Evolutionary conservation across 2,329 filamentous ascomycete genomes (phyloP).

Genomic region (Hypoxylon sp.): DNA sequence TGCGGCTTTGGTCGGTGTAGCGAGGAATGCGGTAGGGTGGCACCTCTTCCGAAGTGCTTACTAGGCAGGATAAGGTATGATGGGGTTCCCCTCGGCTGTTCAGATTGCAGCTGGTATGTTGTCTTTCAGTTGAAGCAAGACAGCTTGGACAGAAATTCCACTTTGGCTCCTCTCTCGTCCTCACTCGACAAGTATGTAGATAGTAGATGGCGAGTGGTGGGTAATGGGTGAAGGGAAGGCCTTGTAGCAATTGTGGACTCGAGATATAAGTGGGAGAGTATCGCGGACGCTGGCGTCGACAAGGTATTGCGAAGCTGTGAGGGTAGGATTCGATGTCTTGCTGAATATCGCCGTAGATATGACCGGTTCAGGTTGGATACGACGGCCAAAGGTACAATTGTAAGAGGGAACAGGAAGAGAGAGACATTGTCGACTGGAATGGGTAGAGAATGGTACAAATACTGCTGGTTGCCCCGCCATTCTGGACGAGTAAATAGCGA

Average conservation of each 20-base stretch:
- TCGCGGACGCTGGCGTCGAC: not conserved
- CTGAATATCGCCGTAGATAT: not conserved
- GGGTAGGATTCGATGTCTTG: not conserved
- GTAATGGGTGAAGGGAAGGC: no score
- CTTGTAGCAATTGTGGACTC: no score
- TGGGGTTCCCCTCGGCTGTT: not conserved
- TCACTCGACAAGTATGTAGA: no score
- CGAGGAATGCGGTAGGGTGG: not conserved
- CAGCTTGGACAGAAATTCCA: not conserved
- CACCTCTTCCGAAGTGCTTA: conserved; percentile 7
- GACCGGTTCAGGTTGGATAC: not conserved
- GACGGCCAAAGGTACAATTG: not conserved
- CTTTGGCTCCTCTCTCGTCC: not conserved
- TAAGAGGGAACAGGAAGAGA: conserved; percentile 12
- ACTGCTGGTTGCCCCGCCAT: conserved; percentile 59
- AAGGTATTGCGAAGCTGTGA: not conserved
- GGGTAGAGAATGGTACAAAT: conserved; percentile 44
- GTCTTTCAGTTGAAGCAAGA: not conserved
- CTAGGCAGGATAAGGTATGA: not conserved
- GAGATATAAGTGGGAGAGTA: no score
- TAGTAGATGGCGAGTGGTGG: no score
- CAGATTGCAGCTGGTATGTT: not conserved
- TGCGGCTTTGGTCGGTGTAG: conserved; percentile 38
- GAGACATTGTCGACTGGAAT: conserved; percentile 15
- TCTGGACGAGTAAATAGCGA: conserved; percentile 49